Base-by-base conservation (phyloP, 2,329 filamentous ascomycete genomes). In the Atkinsonella hypoxylon region DNA sequence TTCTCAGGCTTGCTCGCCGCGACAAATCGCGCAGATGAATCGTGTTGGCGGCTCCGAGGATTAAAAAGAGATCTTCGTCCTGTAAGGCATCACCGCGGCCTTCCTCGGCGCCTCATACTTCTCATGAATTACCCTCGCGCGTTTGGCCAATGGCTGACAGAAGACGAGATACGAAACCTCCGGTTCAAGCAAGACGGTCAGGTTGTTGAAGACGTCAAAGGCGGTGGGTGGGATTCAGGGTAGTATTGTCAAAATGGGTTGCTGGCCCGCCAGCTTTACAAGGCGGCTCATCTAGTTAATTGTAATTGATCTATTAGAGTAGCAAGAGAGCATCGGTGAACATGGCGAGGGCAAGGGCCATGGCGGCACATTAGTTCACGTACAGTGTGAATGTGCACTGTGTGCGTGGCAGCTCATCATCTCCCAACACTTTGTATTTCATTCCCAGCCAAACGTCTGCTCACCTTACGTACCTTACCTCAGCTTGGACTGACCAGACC, bases 11-110 rank as follows among this genome's bases (percentile, higher is more conserved):
- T 58, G 0, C 30, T 58, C 18, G 57, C 57, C 17, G 54, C 50
- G 18, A 57, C 44, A n/a, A 13, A 58, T 58, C 30, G 55, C 55
- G 3, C 46, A 55, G 34, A 58, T 58, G 57, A 53, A 55, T 48
- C 58, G 58, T n/a, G 56, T 52, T 43, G 77, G 74, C 1, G 74
- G 75, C 1, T 65, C 79, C 2, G 73, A 72, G 52, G 74, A 72
- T 2, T 83, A 79, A 79, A 68, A 78, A 32, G 83, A 58, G 72
- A 73, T 74, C 41, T 77, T 77, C 54, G 68, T 77, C 45, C 67
- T 82, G 2, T 79, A 83, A 57, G 79, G 80, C 0, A 61, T 79
- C 20, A 58, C 75, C 4, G 83, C 79, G 20, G 62, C 71, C 8
- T 20, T 62, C 10, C 53, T 69, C 5, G 64, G 64, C 1, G 67